Evolutionary conservation across 352 stramenopile species (phyloP).

Genomic region (Blastocystis sp.): DNA sequence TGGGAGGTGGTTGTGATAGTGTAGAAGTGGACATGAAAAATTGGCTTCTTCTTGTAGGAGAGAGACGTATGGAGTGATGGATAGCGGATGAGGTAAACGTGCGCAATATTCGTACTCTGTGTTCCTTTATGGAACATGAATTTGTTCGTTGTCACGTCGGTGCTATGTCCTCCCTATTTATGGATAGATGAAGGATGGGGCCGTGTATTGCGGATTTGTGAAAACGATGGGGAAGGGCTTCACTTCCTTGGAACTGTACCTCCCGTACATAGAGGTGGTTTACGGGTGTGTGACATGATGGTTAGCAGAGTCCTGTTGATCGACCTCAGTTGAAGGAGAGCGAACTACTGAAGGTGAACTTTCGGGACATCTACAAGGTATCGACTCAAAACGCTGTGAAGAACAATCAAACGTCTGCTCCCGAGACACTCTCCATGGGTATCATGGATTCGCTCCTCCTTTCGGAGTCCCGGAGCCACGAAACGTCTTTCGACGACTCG

Average conservation of each 20-base stretch:
- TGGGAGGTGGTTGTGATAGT: not conserved
- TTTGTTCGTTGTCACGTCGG: conserved; percentile 5
- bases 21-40: not conserved
- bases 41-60: not conserved
- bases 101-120: not conserved
- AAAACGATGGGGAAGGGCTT: not conserved
- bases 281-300: not conserved
- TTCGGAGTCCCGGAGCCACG: not conserved
- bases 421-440: conserved; percentile 44
- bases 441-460: conserved; percentile 30
- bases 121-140: not conserved
- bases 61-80: not conserved
- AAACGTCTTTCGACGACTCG: conserved; percentile 15
- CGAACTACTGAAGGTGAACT: not conserved
- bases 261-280: conserved; percentile 9
- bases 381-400: not conserved
- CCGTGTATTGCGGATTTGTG: conserved; percentile 34
- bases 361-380: not conserved
- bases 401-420: not conserved
- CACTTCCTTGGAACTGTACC: not conserved
- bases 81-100: conserved; percentile 34
- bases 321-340: not conserved
- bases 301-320: conserved; percentile 2
- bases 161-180: not conserved
- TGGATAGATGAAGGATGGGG: conserved; percentile 13